phyloP scores from a whole-genome alignment of 1,139 yeast species.

The Wickerhamiella infanticola region DNA sequence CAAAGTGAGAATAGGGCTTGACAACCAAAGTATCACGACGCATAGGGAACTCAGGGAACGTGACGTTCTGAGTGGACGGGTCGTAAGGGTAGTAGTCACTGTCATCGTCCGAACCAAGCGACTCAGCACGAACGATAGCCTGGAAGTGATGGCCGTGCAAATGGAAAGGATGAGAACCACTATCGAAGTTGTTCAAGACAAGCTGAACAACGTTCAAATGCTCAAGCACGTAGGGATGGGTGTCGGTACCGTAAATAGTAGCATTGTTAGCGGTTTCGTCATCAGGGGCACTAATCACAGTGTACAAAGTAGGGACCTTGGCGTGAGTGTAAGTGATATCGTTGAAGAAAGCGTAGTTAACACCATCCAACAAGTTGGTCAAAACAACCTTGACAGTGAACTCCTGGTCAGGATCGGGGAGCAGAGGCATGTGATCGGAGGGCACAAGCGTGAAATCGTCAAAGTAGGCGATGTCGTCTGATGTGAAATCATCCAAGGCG shows the following conservation, averaged over 20 bases:
- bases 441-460: slow-evolving; percentile 38
- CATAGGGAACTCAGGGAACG: slow-evolving; percentile 31
- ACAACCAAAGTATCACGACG: slow-evolving; percentile 51
- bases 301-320: slow-evolving; percentile 61
- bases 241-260: slow-evolving; percentile 60
- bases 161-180: slow-evolving; percentile 84
- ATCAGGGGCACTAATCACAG: slow-evolving; percentile 53
- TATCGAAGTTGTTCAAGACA: slow-evolving; percentile 57
- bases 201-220: slow-evolving; percentile 48
- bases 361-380: slow-evolving; percentile 70
- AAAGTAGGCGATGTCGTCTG: slow-evolving; percentile 21
- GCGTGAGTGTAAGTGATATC: slow-evolving; percentile 60
- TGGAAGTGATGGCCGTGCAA: slow-evolving; percentile 78
- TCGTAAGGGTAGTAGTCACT: slow-evolving; percentile 34
- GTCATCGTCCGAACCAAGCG: slow-evolving; percentile 27
- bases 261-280: slow-evolving; percentile 35
- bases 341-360: slow-evolving; percentile 83
- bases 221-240: slow-evolving; percentile 54
- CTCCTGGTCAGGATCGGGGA: slow-evolving; percentile 49
- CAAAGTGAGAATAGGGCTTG: slow-evolving; percentile 43
- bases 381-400: slow-evolving; percentile 52
- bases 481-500: slow-evolving; percentile 11
- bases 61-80: slow-evolving; percentile 32
- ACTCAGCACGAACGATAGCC: slow-evolving; percentile 28
- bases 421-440: slow-evolving; percentile 31